phyloP scores from a whole-genome alignment of 2,329 filamentous ascomycete genomes.

The Triangularia setosa region DNA sequence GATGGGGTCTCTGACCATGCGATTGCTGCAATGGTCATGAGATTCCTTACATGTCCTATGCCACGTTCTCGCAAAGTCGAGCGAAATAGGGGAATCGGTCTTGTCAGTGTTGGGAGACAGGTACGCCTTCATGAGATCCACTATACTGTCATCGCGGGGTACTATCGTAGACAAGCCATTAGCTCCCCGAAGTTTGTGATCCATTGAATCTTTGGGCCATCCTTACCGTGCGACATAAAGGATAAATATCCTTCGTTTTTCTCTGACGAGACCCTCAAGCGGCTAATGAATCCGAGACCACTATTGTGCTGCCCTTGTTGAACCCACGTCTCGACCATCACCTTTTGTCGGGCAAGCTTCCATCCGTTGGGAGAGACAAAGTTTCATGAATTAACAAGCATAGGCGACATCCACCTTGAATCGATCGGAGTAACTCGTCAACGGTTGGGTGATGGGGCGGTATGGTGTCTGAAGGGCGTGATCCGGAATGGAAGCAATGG shows the following conservation, averaged over 20 bases:
- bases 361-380: not conserved
- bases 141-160: not conserved
- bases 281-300: not conserved
- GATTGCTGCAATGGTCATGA: not conserved
- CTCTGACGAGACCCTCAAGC: not conserved
- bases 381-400: not conserved
- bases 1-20: not conserved
- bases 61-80: not conserved
- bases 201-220: too few relatives aligned
- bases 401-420: not conserved
- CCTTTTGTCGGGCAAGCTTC: not conserved
- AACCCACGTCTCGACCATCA: not conserved
- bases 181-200: not conserved
- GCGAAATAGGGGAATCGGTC: not conserved
- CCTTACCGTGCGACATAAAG: not conserved
- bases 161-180: not conserved
- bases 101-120: not conserved
- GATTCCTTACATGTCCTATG: not conserved
- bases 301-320: not conserved
- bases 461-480: not conserved
- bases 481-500: not conserved
- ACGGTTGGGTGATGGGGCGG: not conserved
- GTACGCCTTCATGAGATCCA: not conserved
- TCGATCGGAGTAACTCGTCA: not conserved
- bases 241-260: not conserved